phyloP scores from a whole-genome alignment of 2,329 filamentous ascomycete species.

The Gremmenia infestans region DNA sequence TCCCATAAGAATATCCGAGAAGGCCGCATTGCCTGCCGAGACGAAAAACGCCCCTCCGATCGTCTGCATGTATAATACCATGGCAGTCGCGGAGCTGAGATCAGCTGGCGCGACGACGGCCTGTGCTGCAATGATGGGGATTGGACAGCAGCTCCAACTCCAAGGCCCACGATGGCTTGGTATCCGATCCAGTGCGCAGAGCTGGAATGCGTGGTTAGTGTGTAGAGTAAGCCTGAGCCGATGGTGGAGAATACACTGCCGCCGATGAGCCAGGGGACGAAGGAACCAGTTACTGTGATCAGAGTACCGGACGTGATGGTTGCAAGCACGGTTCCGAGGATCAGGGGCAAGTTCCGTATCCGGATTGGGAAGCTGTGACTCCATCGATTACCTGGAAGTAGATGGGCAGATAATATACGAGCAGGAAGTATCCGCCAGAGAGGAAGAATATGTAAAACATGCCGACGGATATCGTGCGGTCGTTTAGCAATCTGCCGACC shows the following conservation, averaged over 20 bases:
- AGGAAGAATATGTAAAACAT: conserved; percentile 40
- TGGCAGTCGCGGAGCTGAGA: conserved; percentile 42
- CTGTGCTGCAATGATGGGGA: conserved; percentile 35
- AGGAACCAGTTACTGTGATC: conserved; percentile 33
- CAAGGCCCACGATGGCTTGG: conserved; percentile 51
- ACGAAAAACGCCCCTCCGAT: conserved; percentile 48
- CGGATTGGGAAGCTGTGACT: conserved; percentile 27
- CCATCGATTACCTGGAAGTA: conserved; percentile 45
- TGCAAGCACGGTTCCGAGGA: conserved; percentile 28
- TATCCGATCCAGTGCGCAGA: conserved; percentile 52
- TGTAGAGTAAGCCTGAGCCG: conserved; percentile 51
- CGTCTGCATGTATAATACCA: conserved; percentile 43
- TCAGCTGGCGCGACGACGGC: conserved; percentile 37
- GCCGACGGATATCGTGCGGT: conserved; percentile 40
- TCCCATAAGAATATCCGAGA: conserved; percentile 41
- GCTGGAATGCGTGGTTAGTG: conserved; percentile 43
- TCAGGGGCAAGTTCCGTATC: conserved; percentile 38
- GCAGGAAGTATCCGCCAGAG: conserved; percentile 40
- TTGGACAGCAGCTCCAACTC: conserved; percentile 52
- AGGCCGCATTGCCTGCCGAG: conserved; percentile 43
- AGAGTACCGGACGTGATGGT: conserved; percentile 33
- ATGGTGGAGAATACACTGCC: conserved; percentile 29
- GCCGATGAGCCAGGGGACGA: conserved; percentile 33
- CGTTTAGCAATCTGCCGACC: conserved; percentile 39
- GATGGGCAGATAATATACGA: conserved; percentile 45